Conservation (phyloP, 176 grass and related monocot genomes). For the Carex cristatella region DNA sequence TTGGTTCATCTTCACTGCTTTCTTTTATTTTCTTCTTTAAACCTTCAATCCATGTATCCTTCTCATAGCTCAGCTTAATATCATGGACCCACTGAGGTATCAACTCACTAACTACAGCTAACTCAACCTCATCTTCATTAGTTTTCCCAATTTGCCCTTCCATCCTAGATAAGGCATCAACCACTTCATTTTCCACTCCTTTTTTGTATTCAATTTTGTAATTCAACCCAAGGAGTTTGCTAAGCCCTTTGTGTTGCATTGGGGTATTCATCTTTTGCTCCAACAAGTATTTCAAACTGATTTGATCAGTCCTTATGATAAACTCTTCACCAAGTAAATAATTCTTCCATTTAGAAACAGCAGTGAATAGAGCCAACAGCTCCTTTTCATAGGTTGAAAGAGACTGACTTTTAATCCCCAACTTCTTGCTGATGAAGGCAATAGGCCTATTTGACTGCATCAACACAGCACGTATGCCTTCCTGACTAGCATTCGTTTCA, state of each 20-base stretch:
- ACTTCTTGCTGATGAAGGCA: not conserved
- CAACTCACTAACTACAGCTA: not conserved
- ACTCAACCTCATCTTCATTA: not conserved
- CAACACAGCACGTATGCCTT: not conserved
- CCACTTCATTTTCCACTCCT: not conserved
- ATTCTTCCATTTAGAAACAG: not conserved
- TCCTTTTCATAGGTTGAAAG: not conserved
- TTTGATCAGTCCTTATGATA: not conserved
- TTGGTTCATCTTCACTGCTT: too few relatives aligned
- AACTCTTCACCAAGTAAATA: not conserved
- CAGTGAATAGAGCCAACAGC: not conserved
- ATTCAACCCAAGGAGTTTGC: not conserved
- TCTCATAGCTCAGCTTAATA: not conserved
- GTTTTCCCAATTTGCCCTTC: not conserved
- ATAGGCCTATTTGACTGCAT: not conserved
- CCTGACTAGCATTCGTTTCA: not conserved
- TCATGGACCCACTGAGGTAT: not conserved
- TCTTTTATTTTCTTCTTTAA: not conserved
- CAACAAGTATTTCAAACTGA: not conserved
- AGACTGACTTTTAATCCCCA: not conserved
- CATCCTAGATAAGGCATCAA: not conserved
- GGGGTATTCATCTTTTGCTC: not conserved
- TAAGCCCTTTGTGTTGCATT: not conserved
- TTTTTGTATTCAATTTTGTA: not conserved
- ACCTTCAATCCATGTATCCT: not conserved